phyloP scores from a whole-genome alignment of 2,329 filamentous ascomycete genomes.

The Aspergillus pseudoviridinutans region DNA sequence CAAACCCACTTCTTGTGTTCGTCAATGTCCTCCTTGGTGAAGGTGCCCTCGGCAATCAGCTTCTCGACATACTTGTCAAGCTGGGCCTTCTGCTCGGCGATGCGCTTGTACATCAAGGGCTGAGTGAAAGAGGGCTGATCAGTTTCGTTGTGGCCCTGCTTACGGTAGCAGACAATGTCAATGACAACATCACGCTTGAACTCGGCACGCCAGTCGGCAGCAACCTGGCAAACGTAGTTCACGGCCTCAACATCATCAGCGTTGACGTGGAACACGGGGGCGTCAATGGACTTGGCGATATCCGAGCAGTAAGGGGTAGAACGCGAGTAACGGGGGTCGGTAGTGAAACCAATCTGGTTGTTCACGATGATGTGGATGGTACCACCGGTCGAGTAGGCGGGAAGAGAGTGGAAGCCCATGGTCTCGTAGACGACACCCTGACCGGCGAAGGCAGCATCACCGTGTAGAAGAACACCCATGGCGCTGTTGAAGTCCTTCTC shows the following conservation, averaged over 20 bases:
- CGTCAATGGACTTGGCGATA: conserved; percentile 97
- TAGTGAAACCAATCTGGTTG: conserved; percentile 99
- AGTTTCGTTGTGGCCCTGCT: conserved; percentile 98
- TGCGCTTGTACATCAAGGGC: conserved; percentile 98
- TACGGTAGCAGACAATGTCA: conserved; percentile 97
- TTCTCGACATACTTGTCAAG: conserved; percentile 90
- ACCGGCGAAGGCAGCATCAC: conserved; percentile 92
- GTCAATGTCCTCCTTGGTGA: conserved; percentile 95
- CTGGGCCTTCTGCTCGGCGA: conserved; percentile 75
- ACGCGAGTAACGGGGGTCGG: conserved; percentile 92
- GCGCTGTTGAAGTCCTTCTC: conserved; percentile 83
- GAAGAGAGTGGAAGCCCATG: conserved; percentile 93
- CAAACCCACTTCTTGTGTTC: conserved; percentile 99
- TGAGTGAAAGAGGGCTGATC: conserved; percentile 99
- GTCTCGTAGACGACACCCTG: conserved; percentile 99
- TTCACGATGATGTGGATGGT: conserved; percentile 97
- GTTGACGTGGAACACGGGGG: conserved; percentile 98
- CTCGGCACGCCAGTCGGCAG: conserved; percentile 95
- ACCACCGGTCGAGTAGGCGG: conserved; percentile 93
- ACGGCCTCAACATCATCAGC: conserved; percentile 97
- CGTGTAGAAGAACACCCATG: conserved; percentile 94
- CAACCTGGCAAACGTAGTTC: conserved; percentile 96
- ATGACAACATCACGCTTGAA: conserved; percentile 99
- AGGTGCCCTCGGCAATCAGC: conserved; percentile 85
- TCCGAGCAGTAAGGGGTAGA: conserved; percentile 99